A percentile compares a stretch with the other conserved stretches of the same genome.
Conservation (phyloP, 129 eudicot species). For the Helichrysum umbraculigerum region DNA sequence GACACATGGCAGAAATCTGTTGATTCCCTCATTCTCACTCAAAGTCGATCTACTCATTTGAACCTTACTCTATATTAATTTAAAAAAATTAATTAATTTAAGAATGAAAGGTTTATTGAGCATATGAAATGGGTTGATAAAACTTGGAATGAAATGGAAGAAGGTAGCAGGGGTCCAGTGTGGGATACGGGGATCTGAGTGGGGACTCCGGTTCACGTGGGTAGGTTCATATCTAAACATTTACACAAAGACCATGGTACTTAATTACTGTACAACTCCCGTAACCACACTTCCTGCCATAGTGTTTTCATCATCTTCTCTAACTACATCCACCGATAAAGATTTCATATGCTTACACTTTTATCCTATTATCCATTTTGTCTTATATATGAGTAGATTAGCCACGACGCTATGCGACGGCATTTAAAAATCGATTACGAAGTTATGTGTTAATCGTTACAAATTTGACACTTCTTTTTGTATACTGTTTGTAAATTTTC, state of each 20-base stretch:
- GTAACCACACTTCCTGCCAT: slow-evolving; percentile 14
- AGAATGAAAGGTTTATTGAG: too few relatives aligned
- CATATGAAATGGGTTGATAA: neutral
- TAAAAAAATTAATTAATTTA: too few relatives aligned
- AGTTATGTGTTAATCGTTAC: too few relatives aligned
- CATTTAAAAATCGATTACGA: too few relatives aligned
- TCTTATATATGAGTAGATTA: neutral
- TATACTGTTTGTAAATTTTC: too few relatives aligned
- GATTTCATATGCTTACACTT: slow-evolving; percentile 25
- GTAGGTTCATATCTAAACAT: slow-evolving; percentile 25
- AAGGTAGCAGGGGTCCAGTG: slow-evolving; percentile 23
- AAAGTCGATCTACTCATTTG: too few relatives aligned
- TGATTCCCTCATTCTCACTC: too few relatives aligned
- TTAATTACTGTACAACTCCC: slow-evolving; percentile 27
- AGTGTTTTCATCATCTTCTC: neutral
- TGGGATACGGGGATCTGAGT: slow-evolving; percentile 77
- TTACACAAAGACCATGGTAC: slow-evolving; percentile 29
- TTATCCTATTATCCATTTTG: slow-evolving; percentile 6
- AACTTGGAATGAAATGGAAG: neutral
- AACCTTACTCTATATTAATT: too few relatives aligned
- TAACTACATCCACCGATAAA: slow-evolving; percentile 19
- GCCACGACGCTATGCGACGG: too few relatives aligned
- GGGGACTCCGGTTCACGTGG: slow-evolving; percentile 68
- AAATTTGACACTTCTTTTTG: too few relatives aligned
- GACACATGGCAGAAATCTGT: too few relatives aligned